A percentile compares a stretch with the other conserved stretches of the same genome.
Evolutionary conservation across 2,329 filamentous ascomycete species (phyloP).

Genomic region (Fusarium sacchari): DNA sequence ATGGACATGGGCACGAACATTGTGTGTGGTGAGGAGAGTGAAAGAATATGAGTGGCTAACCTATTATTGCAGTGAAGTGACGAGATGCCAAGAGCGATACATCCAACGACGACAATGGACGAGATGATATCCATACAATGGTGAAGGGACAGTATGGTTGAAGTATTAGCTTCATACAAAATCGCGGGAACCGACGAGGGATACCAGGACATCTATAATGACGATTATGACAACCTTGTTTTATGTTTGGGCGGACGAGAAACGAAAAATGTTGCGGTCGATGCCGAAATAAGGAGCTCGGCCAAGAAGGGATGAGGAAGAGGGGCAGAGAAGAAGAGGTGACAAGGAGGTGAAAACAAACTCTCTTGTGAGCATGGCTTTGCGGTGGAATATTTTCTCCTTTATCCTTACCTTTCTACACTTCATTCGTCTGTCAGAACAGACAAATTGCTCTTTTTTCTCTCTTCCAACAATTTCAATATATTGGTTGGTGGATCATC

Average conservation of each 20-base stretch:
- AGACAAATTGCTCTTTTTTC: neutral
- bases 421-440: neutral
- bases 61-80: conserved; percentile 23
- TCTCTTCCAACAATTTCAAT: neutral
- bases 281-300: conserved; percentile 20
- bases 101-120: conserved; percentile 19
- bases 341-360: conserved; percentile 4
- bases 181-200: conserved; percentile 2
- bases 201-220: conserved; percentile 18
- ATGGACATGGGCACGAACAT: neutral
- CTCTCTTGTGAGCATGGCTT: conserved; percentile 3
- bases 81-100: conserved; percentile 23
- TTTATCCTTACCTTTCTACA: conserved; percentile 6
- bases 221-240: conserved; percentile 29
- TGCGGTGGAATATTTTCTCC: conserved; percentile 3
- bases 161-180: conserved; percentile 30
- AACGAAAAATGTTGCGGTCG: conserved; percentile 9
- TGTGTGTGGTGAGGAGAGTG: conserved; percentile 1
- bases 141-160: conserved; percentile 9
- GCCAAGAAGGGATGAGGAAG: conserved; percentile 13
- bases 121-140: conserved; percentile 3
- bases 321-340: conserved; percentile 22
- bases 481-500: conserved; percentile 11
- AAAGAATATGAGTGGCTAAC: conserved; percentile 30
- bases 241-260: conserved; percentile 12